These are phyloP conservation scores for Podaxis sp. DNA, from an alignment of 768 basidiomycete genomes.

Conservation along the genomic window DNA sequence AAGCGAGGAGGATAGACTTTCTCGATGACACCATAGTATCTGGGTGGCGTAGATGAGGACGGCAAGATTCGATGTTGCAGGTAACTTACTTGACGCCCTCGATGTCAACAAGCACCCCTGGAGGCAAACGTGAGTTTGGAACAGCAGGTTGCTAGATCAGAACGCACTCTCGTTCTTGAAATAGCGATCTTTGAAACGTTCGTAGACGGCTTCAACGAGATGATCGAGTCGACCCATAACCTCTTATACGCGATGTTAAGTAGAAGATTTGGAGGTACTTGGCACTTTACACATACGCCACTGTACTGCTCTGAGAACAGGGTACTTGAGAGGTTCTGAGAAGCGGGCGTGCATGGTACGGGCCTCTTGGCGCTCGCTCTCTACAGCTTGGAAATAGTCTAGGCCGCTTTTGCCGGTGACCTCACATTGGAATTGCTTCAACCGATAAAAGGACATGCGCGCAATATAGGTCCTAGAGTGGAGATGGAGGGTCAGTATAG, in stretches of 20 bases:
- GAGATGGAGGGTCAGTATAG: slow-evolving; percentile 25
- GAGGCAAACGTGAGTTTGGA: slow-evolving; percentile 17
- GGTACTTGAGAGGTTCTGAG: slow-evolving; percentile 88
- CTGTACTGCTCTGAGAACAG: slow-evolving; percentile 90
- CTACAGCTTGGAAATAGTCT: slow-evolving; percentile 91
- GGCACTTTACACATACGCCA: slow-evolving; percentile 73
- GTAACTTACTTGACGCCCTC: slow-evolving; percentile 74
- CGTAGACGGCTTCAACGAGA: slow-evolving; percentile 91
- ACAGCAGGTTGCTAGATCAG: slow-evolving; percentile 17
- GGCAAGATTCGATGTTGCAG: slow-evolving; percentile 2
- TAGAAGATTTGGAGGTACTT: slow-evolving; percentile 15
- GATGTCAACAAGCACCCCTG: slow-evolving; percentile 86
- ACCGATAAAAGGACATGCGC: slow-evolving; percentile 91
- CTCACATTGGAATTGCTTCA: slow-evolving; percentile 96
- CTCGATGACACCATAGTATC: slow-evolving; percentile 80
- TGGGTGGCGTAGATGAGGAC: slow-evolving; percentile 28
- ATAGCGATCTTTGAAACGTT: slow-evolving; percentile 95
- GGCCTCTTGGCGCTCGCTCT: slow-evolving; percentile 89
- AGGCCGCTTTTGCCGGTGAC: slow-evolving; percentile 92
- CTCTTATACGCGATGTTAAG: slow-evolving; percentile 50
- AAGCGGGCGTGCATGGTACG: slow-evolving; percentile 88
- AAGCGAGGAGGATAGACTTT: slow-evolving; percentile 72
- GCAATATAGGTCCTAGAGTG: slow-evolving; percentile 70
- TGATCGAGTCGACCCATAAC: slow-evolving; percentile 95
- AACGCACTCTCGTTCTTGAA: slow-evolving; percentile 86